Evolutionary conservation across 148 eudicot species (phyloP).

Genomic region (Rhododendron kiyosumense): DNA sequence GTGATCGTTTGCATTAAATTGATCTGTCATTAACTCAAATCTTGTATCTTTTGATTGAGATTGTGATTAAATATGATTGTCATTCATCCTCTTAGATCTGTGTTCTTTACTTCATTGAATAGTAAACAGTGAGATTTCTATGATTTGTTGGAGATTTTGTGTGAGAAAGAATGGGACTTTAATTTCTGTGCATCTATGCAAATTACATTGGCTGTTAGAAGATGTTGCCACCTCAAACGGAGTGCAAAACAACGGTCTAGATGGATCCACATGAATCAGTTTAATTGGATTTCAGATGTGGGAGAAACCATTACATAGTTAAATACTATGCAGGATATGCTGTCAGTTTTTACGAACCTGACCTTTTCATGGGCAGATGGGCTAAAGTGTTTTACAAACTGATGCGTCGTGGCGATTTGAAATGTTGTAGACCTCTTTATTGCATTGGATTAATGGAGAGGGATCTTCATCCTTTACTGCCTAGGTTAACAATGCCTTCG

Average conservation of each 20-base stretch:
- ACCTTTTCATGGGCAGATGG: background rate
- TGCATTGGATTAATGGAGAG: background rate
- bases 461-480: background rate
- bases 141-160: background rate
- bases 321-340: background rate
- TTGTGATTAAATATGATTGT: background rate
- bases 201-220: background rate
- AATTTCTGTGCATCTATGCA: background rate
- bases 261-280: background rate
- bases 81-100: background rate
- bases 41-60: background rate
- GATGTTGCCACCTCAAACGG: background rate
- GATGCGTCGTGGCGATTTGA: background rate
- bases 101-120: background rate
- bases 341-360: background rate
- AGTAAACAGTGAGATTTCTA: background rate
- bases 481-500: background rate
- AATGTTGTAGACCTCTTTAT: background rate
- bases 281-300: background rate
- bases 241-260: background rate
- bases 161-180: background rate
- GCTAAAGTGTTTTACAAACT: background rate
- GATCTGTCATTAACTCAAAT: background rate
- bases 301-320: background rate
- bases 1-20: conserved; percentile 1